A percentile compares a stretch with the other conserved stretches of the same genome.
Conservation (phyloP, 768 basidiomycete species). For the Cubamyces lactineus region DNA sequence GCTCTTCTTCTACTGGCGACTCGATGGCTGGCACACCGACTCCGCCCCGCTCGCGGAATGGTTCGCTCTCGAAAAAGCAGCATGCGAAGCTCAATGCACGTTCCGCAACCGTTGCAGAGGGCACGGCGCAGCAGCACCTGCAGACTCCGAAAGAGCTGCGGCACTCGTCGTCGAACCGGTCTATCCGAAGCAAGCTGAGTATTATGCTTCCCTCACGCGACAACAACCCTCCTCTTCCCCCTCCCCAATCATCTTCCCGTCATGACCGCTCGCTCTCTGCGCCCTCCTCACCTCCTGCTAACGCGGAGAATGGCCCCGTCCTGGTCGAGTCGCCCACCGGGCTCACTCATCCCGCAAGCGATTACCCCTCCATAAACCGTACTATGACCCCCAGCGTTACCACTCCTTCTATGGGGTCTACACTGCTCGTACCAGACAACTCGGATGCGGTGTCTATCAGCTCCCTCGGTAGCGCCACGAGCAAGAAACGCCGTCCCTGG, state of each 20-base stretch:
- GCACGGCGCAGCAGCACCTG: slow-evolving; percentile 2
- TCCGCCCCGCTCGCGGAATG: slow-evolving; percentile 10
- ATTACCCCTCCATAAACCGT: slow-evolving; percentile 10
- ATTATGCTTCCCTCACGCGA: slow-evolving; percentile 26
- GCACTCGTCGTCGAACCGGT: slow-evolving; percentile 22
- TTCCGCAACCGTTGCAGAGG: slow-evolving; percentile 26
- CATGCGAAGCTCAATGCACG: slow-evolving; percentile 23
- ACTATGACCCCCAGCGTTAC: slow-evolving; percentile 17
- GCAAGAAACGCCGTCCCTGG: slow-evolving; percentile 29
- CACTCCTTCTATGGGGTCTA: slow-evolving; percentile 19
- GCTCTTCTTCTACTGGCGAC: slow-evolving; percentile 24
- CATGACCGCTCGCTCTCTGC: slow-evolving; percentile 20
- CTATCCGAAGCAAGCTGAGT: slow-evolving; percentile 24
- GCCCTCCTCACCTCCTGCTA: slow-evolving; percentile 4
- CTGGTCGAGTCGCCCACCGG: slow-evolving; percentile 35
- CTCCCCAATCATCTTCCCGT: slow-evolving; percentile 21
- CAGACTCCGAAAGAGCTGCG: slow-evolving; percentile 22
- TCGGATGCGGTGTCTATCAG: slow-evolving; percentile 31
- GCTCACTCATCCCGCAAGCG: slow-evolving; percentile 11
- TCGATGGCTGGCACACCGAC: slow-evolving; percentile 22
- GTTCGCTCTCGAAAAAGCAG: slow-evolving; percentile 14
- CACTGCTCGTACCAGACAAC: slow-evolving; percentile 29
- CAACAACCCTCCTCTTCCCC: slow-evolving; percentile 4
- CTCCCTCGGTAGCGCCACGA: slow-evolving; percentile 28
- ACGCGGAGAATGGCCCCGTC: slow-evolving; percentile 13